Evolutionary conservation across 2,329 filamentous ascomycete species (phyloP), one percentile per base, ranked within the genome.

Genomic region (Monilinia laxa): DNA sequence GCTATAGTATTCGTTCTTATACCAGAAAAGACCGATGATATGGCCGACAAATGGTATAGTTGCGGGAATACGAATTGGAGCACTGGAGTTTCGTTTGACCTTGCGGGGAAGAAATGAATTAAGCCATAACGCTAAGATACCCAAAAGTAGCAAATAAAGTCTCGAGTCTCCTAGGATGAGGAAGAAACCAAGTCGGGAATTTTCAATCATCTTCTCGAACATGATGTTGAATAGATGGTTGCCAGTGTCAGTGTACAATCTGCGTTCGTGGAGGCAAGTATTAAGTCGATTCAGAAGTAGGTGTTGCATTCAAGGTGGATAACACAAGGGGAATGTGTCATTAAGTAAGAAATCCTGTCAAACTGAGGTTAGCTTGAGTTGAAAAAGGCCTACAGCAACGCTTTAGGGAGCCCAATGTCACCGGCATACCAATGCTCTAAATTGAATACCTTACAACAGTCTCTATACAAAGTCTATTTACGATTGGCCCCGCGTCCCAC

Each of bases 41-140:
- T 65, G 63, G 12, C 63, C 45, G 47, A 65, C 40, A 25, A 59
- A 23, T 52, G 63, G 63, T 52, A 65, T 65, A 10, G 3, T 52
- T 52, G 63, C 16, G 1, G 31, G 45, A 38, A 62, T 25, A 4
- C 31, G 45, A 20, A 25, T 14, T n/a, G 58, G 58, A 16, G n/a
- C 58, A 3, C 31, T 40, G 1, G 58, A 38, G 31, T 40, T 10
- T 25, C 31, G 31, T 12, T 38, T 18, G 2, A 35, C 0, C 14
- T 62, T 62, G n/a, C 4, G n/a, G n/a, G 28, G 20, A 1, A 40
- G 9, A n/a, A 62, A 2, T 11, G 31, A 16, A 51, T 25, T 18
- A 4, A 51, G 23, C 25, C 45, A 51, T 14, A 62, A 11, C 18
- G 47, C 16, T 10, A 51, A 6, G 14, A 62, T 18, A 16, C 45